Base-by-base conservation (phyloP, 495 filamentous ascomycete species). In the Xylaria telfairii region DNA sequence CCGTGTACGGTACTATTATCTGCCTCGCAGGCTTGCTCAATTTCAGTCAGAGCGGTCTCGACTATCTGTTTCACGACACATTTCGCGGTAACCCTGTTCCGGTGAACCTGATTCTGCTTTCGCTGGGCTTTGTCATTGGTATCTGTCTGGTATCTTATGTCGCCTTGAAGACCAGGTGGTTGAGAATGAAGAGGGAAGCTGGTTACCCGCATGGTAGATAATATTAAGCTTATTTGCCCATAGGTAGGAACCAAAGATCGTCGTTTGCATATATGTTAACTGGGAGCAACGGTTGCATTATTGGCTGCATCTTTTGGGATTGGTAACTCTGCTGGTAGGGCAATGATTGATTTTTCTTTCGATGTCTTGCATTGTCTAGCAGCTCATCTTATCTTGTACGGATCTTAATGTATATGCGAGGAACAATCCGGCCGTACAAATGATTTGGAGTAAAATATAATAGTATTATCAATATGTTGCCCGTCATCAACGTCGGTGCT, bases 1-100 rank as follows among this genome's bases (percentile, higher is more conserved):
- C 92, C 67, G 93, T 99, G 32, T 98, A 98, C 78, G 96, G 96
- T n/a, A 85, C 94, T 9, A 90, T 97, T 67, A 98, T 98, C 69
- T 97, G 93, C 76, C 77, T 96, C 4, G 90, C 94, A 2, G 96
- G 96, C 7, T 74, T 99, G 13, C 85, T 95, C 61, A 97, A 97
- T 79, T 95, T 99, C 74, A 88, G 86, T 21, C 95, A 98, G 83
- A 89, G 90, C 12, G 94, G 87, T 0, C 82, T 98, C 34, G 96
- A 98, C 78, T 89, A 89, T 66, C 71, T 96, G 64, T 95, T 93
- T 37, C 91, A 97, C 72, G 84, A 85, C 57, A 83, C 82, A 1
- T 98, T 95, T 78, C 57, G 83, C 32, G 86, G 88, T 13, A 81
- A 97, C 80, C 95, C 95, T 0, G 81, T 91, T 0, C 93, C 93